Percentiles rank a stretch among this genome's conserved stretches.
phyloP scores from a whole-genome alignment of 768 basidiomycete species.

The Sporobolomyces phaffii region DNA sequence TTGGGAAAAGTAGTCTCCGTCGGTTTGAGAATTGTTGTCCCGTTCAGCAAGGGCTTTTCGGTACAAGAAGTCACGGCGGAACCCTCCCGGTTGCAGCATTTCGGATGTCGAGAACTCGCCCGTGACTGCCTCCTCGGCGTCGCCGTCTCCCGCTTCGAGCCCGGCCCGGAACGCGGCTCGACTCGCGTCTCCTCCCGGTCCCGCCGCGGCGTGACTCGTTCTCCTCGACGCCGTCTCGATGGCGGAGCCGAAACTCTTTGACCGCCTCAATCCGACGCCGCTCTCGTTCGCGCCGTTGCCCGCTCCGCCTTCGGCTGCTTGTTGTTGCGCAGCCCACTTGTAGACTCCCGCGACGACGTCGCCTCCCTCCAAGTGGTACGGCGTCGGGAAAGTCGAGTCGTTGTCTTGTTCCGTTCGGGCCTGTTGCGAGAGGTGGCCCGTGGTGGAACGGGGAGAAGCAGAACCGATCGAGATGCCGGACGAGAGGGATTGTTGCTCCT shows the following conservation, averaged over 20 bases:
- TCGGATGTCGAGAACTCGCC: conserved; percentile 21
- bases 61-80: conserved; percentile 36
- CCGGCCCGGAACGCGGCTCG: conserved; percentile 14
- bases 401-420: background rate
- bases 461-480: conserved; percentile 11
- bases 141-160: conserved; percentile 8
- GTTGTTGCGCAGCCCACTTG: conserved; percentile 31
- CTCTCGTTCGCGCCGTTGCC: background rate
- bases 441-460: background rate
- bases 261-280: background rate
- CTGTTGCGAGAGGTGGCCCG: conserved; percentile 28
- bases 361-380: conserved; percentile 36
- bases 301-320: background rate
- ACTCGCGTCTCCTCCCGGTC: conserved; percentile 1
- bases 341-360: conserved; percentile 32
- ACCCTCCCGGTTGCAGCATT: conserved; percentile 39
- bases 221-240: conserved; percentile 5
- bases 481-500: conserved; percentile 35
- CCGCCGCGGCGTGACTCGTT: background rate
- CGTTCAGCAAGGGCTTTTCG: conserved; percentile 10
- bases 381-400: conserved; percentile 31
- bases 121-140: background rate
- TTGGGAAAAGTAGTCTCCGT: background rate
- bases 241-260: conserved; percentile 13
- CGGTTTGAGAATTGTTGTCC: background rate